Evolutionary conservation across 192 early-diverging fungal genomes (phyloP), one percentile per base, ranked within the genome.

Genomic region (Entomortierella lignicola): DNA sequence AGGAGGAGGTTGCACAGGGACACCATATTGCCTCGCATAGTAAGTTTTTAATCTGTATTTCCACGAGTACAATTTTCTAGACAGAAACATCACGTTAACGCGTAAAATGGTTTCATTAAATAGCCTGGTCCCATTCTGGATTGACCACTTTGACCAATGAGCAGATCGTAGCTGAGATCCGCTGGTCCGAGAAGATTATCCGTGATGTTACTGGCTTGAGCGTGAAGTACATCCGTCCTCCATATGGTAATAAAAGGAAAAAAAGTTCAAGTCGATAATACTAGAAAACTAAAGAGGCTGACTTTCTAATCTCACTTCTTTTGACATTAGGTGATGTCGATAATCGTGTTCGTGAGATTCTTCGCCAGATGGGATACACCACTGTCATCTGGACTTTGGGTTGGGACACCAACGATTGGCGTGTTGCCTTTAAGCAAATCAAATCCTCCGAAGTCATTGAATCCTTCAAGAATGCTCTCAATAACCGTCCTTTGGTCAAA

Each of bases 41-140:
- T 67, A 82, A 44, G 74, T 53, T 23, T 6, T 51, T 56, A 15
- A 34, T 42, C 2, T 48, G 51, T 30, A 12, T 31, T 51, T 18
- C 10, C 21, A 8, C 21, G 0, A 20, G 58, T 29, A 23, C 17
- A 10, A 17, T 66, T 32, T 29, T 39, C n/a, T n/a, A n/a, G n/a
- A n/a, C n/a, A n/a, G n/a, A n/a, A n/a, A n/a, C n/a, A n/a, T n/a
- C n/a, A n/a, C n/a, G n/a, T n/a, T n/a, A n/a, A n/a, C n/a, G n/a
- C n/a, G n/a, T n/a, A n/a, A n/a, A n/a, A n/a, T n/a, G n/a, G n/a
- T n/a, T n/a, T n/a, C n/a, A n/a, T n/a, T n/a, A n/a, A n/a, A n/a
- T n/a, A 91, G 87, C 90, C 8, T 92, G 88, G 88, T 83, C 87
- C 21, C 91, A 92, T 39, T 63, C 61, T 25, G 83, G 81, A 20